Evolutionary conservation across 768 basidiomycete species (phyloP), one percentile per base, ranked within the genome.

Genomic region (Podaxis pistillaris): DNA sequence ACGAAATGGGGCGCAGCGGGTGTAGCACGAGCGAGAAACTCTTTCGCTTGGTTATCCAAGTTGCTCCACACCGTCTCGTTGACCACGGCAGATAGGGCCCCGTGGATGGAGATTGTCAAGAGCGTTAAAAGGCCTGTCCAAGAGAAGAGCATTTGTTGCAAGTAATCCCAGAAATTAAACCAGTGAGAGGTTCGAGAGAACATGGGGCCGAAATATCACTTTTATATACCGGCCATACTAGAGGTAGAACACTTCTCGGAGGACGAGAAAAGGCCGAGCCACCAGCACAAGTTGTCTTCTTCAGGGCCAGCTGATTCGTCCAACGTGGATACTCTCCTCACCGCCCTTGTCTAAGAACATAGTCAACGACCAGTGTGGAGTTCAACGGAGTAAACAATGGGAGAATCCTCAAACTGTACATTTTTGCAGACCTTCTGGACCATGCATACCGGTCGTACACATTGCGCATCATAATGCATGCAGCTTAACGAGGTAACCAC

Each of bases 1-100:
- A 81, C 78, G 65, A 80, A 88, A 67, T 81, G 79, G 46, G 87
- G 86, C 3, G 84, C 76, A 24, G 78, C 77, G 33, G 76, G 76
- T 13, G 76, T 76, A 6, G 78, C 75, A 17, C 74, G 74, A 57
- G 73, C 68, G 54, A 77, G 50, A 55, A 79, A 71, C 41, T 75
- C 72, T 60, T 70, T 69, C 4, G 72, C 69, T 52, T 74, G 68
- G 24, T 73, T 64, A 58, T 69, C 70, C n/a, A 78, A 71, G 12
- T n/a, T 15, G 47, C 38, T 22, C 68, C 69, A 61, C 41, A 37
- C 40, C 0, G 50, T 60, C 19, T 60, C 59, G 36, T 60, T 60
- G 24, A 60, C 50, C 24, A 38, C 38, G 7, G n/a, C 3, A 12
- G 59, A 60, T n/a, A 54, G 13, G 41, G 28, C 59, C 8, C 59